Percentiles rank a stretch among this genome's conserved stretches.
Conservation (phyloP, 192 early-diverging fungal genomes). For the Coemansia furcata region DNA sequence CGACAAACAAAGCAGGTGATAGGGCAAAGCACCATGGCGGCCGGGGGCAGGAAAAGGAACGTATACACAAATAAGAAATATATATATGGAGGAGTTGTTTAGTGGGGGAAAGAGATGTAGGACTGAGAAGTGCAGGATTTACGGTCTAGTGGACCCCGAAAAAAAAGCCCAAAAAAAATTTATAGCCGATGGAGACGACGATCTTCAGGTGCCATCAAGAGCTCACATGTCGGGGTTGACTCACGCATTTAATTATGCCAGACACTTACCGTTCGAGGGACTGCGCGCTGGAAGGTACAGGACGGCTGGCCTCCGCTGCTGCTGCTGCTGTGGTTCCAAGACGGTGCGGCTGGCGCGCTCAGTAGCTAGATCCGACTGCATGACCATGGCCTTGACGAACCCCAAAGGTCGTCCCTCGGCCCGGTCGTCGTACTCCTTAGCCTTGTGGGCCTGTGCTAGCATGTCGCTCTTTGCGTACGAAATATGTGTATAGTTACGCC, state of each 20-base stretch:
- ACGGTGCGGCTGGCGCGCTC: conserved; percentile 2
- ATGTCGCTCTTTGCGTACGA: background rate
- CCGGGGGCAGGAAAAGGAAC: background rate
- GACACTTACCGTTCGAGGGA: conserved; percentile 24
- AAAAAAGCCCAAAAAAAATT: background rate
- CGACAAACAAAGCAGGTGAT: background rate
- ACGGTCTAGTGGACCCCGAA: conserved; percentile 4
- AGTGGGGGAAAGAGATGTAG: background rate
- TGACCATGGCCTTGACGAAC: background rate
- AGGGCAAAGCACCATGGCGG: conserved; percentile 12
- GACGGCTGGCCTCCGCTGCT: conserved; percentile 25
- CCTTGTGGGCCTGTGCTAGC: conserved; percentile 17
- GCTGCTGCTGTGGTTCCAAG: conserved; percentile 18
- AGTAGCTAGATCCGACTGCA: conserved; percentile 21
- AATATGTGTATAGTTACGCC: background rate
- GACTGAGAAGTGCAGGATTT: background rate
- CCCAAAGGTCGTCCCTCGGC: background rate
- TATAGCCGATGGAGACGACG: conserved; percentile 1
- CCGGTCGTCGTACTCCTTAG: conserved; percentile 12
- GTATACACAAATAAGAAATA: background rate
- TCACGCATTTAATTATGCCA: background rate
- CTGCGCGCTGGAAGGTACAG: conserved; percentile 19
- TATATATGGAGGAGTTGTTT: background rate
- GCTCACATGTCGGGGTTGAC: background rate
- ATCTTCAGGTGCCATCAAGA: background rate